phyloP scores from a whole-genome alignment of 805 yeast genomes.

The Candida bentonensis region DNA sequence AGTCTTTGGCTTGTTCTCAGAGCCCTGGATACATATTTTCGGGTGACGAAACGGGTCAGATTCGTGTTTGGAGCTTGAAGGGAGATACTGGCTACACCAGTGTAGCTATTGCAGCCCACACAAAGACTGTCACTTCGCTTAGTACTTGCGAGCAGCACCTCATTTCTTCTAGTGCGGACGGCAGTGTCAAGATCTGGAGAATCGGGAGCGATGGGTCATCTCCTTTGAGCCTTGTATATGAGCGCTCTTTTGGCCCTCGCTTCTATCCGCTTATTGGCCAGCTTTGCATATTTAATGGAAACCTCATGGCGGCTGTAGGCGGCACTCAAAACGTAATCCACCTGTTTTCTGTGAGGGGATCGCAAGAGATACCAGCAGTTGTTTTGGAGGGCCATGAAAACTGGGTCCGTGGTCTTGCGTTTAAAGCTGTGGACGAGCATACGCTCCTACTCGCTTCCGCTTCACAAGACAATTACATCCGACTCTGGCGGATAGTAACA shows the following conservation, averaged over 20 bases:
- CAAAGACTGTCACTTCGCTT: not conserved
- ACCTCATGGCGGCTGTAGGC: not conserved
- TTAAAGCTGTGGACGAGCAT: constrained; percentile 35
- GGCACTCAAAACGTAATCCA: not conserved
- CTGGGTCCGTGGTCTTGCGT: constrained; percentile 72
- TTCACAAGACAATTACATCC: constrained; percentile 81
- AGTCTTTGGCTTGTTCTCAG: not conserved
- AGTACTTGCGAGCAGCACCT: not conserved
- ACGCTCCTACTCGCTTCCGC: constrained; percentile 71
- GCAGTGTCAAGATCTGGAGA: not conserved
- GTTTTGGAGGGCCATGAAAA: constrained; percentile 83
- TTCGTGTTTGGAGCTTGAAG: not conserved
- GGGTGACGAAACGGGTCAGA: not conserved
- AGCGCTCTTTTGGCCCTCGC: not conserved
- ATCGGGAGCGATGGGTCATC: not conserved
- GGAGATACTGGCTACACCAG: not conserved
- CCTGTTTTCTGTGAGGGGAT: not conserved
- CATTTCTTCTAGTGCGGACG: not conserved
- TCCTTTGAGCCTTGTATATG: not conserved
- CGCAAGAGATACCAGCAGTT: not conserved
- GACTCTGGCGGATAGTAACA: constrained; percentile 64
- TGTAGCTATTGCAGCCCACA: not conserved
- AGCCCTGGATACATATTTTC: not conserved
- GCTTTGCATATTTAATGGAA: not conserved
- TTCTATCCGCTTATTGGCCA: not conserved